Evolutionary conservation across 768 basidiomycete genomes (phyloP).

Genomic region (Cystobasidium onofrii): DNA sequence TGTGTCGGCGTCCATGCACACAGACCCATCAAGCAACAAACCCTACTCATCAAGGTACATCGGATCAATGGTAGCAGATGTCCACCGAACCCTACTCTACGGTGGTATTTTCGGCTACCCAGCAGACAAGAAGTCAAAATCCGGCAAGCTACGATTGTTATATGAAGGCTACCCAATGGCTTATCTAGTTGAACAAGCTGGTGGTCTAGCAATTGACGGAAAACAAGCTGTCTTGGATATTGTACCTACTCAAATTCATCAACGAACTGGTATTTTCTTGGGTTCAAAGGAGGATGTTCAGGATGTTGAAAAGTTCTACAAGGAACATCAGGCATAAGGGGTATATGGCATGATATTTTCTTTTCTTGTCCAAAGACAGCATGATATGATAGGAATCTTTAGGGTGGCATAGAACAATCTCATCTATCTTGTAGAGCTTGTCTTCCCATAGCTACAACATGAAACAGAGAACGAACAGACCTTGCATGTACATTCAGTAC

Average conservation of each 20-base stretch:
- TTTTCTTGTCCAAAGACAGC: too few relatives aligned
- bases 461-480: too few relatives aligned
- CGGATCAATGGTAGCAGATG: slow-evolving; percentile 98
- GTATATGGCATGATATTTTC: too few relatives aligned
- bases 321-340: slow-evolving; percentile 43
- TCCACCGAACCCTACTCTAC: slow-evolving; percentile 89
- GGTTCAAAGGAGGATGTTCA: slow-evolving; percentile 87
- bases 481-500: too few relatives aligned
- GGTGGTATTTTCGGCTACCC: slow-evolving; percentile 99
- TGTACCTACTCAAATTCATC: slow-evolving; percentile 74
- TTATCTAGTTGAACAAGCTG: slow-evolving; percentile 90
- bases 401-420: too few relatives aligned
- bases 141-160: slow-evolving; percentile 82
- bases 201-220: slow-evolving; percentile 92
- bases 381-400: too few relatives aligned
- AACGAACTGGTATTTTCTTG: slow-evolving; percentile 84
- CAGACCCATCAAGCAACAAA: slow-evolving; percentile 62
- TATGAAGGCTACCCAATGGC: slow-evolving; percentile 99
- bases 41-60: slow-evolving; percentile 63
- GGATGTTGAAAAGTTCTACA: slow-evolving; percentile 81
- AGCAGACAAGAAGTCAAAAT: slow-evolving; percentile 94
- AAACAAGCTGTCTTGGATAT: slow-evolving; percentile 89
- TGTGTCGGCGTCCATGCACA: too few relatives aligned
- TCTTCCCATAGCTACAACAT: too few relatives aligned
- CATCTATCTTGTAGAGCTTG: too few relatives aligned